phyloP scores from a whole-genome alignment of 352 stramenopile genomes.

The Phytophthora lateralis region DNA sequence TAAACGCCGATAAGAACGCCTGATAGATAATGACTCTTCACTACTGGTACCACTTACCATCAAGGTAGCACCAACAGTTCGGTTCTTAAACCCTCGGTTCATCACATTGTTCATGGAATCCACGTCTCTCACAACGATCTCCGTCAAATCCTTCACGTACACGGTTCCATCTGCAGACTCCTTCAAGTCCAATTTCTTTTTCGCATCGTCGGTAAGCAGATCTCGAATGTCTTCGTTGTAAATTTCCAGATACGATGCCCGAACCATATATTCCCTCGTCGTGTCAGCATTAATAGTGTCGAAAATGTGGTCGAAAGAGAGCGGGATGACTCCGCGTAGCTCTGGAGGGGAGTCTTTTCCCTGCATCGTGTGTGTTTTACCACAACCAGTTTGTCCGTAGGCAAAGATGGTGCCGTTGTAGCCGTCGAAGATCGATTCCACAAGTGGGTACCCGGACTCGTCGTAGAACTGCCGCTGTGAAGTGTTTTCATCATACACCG shows the following conservation, averaged over 20 bases:
- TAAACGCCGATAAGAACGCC: neutral
- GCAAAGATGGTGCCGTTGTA: constrained; percentile 94
- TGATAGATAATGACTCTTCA: neutral
- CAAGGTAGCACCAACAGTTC: constrained; percentile 76
- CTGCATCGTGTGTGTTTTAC: constrained; percentile 89
- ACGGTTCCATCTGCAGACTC: constrained; percentile 81
- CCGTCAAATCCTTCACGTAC: constrained; percentile 91
- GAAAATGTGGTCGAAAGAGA: constrained; percentile 89
- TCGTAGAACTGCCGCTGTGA: constrained; percentile 89
- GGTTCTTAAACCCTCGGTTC: constrained; percentile 84
- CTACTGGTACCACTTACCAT: constrained; percentile 50
- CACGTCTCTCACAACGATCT: constrained; percentile 77
- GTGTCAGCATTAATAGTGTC: constrained; percentile 80
- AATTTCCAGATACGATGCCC: constrained; percentile 93
- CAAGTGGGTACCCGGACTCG: constrained; percentile 83
- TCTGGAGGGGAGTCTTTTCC: constrained; percentile 77
- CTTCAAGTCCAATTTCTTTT: constrained; percentile 87
- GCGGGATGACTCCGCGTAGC: constrained; percentile 79
- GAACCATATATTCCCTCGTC: constrained; percentile 80
- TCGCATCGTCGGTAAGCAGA: constrained; percentile 78
- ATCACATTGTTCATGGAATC: constrained; percentile 87
- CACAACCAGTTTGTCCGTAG: constrained; percentile 88
- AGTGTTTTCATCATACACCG: constrained; percentile 88
- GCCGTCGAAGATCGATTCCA: constrained; percentile 91
- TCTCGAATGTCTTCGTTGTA: constrained; percentile 96